Percentiles rank a stretch among this genome's conserved stretches.
Conservation (phyloP, 192 early-diverging fungal genomes). For the Coemansia sp. region DNA sequence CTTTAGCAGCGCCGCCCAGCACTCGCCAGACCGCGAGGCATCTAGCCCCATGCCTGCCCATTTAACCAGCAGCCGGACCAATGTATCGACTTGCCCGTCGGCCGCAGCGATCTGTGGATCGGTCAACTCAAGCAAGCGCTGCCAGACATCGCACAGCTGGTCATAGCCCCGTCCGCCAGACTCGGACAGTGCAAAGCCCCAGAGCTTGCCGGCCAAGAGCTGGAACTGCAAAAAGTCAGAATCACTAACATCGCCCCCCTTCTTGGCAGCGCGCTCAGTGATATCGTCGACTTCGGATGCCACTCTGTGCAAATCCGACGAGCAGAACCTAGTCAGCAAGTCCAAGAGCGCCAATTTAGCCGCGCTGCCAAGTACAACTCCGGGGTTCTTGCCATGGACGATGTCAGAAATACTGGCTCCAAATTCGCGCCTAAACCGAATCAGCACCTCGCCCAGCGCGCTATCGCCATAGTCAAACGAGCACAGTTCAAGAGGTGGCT, state of each 20-base stretch:
- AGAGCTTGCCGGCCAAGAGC: slow-evolving; percentile 31
- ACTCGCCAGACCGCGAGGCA: background rate
- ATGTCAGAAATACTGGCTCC: background rate
- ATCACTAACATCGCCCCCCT: background rate
- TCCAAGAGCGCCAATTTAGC: slow-evolving; percentile 20
- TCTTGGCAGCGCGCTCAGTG: slow-evolving; percentile 1
- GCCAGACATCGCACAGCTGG: slow-evolving; percentile 2
- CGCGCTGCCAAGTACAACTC: background rate
- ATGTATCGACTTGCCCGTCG: slow-evolving; percentile 11
- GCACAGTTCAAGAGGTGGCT: slow-evolving; percentile 28
- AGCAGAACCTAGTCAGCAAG: background rate
- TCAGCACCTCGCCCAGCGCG: slow-evolving; percentile 16
- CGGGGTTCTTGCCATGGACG: background rate
- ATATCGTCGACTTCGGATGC: slow-evolving; percentile 19
- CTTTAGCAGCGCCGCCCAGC: slow-evolving; percentile 15
- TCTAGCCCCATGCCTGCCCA: slow-evolving; percentile 9
- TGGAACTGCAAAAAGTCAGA: slow-evolving; percentile 19
- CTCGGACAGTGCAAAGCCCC: slow-evolving; percentile 7
- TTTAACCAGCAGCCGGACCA: slow-evolving; percentile 18
- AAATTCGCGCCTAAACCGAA: slow-evolving; percentile 10
- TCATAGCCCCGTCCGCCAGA: background rate
- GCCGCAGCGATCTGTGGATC: background rate
- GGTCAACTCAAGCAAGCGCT: slow-evolving; percentile 4
- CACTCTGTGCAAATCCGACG: slow-evolving; percentile 12
- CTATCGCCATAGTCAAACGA: slow-evolving; percentile 27